Percentiles rank a stretch among this genome's conserved stretches.
Evolutionary conservation across 2,329 filamentous ascomycete species (phyloP).

Genomic region (Exophiala xenobiotica): DNA sequence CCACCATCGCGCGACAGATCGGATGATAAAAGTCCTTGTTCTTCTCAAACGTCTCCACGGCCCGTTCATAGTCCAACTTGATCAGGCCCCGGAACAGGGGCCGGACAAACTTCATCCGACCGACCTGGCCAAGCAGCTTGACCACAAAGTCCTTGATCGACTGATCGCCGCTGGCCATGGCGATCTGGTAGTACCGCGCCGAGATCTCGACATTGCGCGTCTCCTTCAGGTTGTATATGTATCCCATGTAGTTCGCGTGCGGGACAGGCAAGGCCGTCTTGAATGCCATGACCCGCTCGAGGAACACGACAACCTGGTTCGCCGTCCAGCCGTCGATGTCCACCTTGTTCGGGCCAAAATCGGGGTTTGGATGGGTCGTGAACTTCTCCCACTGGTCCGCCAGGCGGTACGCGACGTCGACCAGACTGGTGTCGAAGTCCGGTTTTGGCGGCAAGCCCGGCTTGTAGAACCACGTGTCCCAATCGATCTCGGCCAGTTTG

Average conservation of each 20-base stretch:
- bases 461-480: constrained; percentile 86
- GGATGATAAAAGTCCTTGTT: constrained; percentile 94
- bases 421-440: constrained; percentile 82
- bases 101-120: constrained; percentile 95
- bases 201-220: constrained; percentile 85
- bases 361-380: constrained; percentile 30
- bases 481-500: constrained; percentile 72
- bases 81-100: constrained; percentile 73
- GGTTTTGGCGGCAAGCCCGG: constrained; percentile 89
- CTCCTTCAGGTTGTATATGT: constrained; percentile 69
- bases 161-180: constrained; percentile 70
- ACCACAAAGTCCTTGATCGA: constrained; percentile 69
- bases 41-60: constrained; percentile 78
- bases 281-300: constrained; percentile 74
- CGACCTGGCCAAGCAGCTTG: constrained; percentile 75
- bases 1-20: constrained; percentile 81
- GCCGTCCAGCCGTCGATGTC: constrained; percentile 76
- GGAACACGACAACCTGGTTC: constrained; percentile 88
- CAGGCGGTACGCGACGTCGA: constrained; percentile 79
- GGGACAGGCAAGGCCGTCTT: constrained; percentile 61
- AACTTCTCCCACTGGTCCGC: constrained; percentile 75
- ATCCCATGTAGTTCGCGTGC: constrained; percentile 70
- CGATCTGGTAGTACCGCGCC: constrained; percentile 75
- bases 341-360: constrained; percentile 60
- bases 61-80: constrained; percentile 70